Evolutionary conservation across 164 flowering plant genomes (phyloP), one percentile per base, ranked within the genome.

Genomic region (Vitis rotundifolia): DNA sequence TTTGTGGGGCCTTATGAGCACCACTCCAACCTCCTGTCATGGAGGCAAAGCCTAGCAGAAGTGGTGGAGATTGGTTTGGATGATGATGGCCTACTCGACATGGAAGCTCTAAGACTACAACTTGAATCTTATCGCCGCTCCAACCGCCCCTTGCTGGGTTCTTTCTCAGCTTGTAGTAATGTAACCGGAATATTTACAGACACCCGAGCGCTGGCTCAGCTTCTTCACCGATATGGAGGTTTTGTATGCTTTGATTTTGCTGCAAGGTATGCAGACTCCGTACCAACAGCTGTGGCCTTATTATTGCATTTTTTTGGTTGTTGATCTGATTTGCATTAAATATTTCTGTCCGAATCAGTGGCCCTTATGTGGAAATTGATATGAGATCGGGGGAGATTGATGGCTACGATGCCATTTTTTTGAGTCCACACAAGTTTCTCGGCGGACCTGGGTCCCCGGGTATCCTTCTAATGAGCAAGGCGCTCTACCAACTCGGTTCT

Each of bases 381-480:
- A 83, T 91, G 91, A 78, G 84, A 64, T 87, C 91, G 0, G 93
- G 97, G 3, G 85, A 87, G 69, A 59, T 75, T 7, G 97, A 91
- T 15, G 94, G 94, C 19, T 91, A 88, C 67, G 98, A 93, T 80
- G 97, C 91, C 0, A 59, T 93, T 11, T 89, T 88, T 70, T 74
- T 93, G 0, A 91, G 97, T 59, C 81, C 93, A 47, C 98, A 93
- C 71, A 91, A 93, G 76, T 93, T 93, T 62, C 63, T 91, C 0
- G 98, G 98, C 8, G 98, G 98, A 2, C 98, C 97, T 8, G 94
- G 86, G 6, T 70, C 87, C 1, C 88, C 93, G 0, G 93, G 91
- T 9, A 71, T 87, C 5, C 84, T 90, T 47, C 71, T 88, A 9
- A 87, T 90, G 89, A 84, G 67, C 78, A 88, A 87, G 67, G 59